phyloP scores from a whole-genome alignment of 805 yeast genomes.

The Priceomyces melissophilus region DNA sequence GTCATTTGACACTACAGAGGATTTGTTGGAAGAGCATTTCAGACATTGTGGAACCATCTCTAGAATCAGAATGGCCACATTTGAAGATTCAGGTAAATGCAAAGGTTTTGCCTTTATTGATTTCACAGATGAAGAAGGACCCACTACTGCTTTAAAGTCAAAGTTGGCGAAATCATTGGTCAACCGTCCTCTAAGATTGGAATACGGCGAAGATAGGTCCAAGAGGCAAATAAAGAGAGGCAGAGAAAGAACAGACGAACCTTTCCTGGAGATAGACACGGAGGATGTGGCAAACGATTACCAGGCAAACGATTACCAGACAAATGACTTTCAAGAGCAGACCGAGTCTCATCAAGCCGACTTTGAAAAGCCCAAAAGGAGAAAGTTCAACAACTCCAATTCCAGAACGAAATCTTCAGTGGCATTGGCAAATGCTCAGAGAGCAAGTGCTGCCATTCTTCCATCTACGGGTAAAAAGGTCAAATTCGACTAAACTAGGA shows the following conservation, averaged over 20 bases:
- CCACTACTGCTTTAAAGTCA: slow-evolving; percentile 78
- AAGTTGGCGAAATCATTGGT: slow-evolving; percentile 62
- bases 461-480: slow-evolving; percentile 86
- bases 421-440: slow-evolving; percentile 82
- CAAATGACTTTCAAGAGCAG: not conserved
- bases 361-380: slow-evolving; percentile 11
- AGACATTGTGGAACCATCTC: slow-evolving; percentile 87
- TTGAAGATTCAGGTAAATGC: slow-evolving; percentile 93
- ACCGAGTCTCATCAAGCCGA: not conserved
- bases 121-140: slow-evolving; percentile 74
- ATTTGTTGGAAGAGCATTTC: slow-evolving; percentile 73
- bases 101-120: slow-evolving; percentile 95
- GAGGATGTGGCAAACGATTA: not conserved
- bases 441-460: slow-evolving; percentile 87
- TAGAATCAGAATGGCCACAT: slow-evolving; percentile 93
- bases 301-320: not conserved
- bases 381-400: slow-evolving; percentile 33
- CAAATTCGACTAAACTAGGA: slow-evolving; percentile 51
- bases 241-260: slow-evolving; percentile 7
- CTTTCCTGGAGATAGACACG: slow-evolving; percentile 1
- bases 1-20: slow-evolving; percentile 87
- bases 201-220: slow-evolving; percentile 93
- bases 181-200: slow-evolving; percentile 77
- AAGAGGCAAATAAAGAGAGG: slow-evolving; percentile 42
- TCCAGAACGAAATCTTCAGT: slow-evolving; percentile 67